phyloP scores from a whole-genome alignment of 75 land plant species.

The Cryptomeria japonica region DNA sequence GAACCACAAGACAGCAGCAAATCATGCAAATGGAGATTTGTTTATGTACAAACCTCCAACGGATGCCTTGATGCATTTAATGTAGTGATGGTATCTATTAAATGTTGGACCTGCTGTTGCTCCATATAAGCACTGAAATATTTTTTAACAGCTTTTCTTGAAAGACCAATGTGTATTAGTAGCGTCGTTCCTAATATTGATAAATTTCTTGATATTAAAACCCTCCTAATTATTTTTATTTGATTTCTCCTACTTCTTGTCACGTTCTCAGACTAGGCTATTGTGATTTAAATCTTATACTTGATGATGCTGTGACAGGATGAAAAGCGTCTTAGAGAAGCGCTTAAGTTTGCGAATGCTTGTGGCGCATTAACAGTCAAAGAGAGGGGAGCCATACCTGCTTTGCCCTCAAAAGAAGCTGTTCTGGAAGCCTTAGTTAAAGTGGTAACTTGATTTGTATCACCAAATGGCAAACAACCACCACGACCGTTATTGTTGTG shows the following conservation, averaged over 20 bases:
- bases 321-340: slow-evolving; percentile 47
- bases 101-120: background rate
- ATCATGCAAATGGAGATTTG: background rate
- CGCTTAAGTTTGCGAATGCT: slow-evolving; percentile 63
- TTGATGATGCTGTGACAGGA: slow-evolving; percentile 28
- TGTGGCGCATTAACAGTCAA: slow-evolving; percentile 68
- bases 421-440: slow-evolving; percentile 24
- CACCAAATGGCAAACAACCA: background rate
- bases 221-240: background rate
- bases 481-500: background rate
- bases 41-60: background rate
- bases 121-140: background rate
- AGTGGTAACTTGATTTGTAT: background rate
- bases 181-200: background rate
- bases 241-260: background rate
- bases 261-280: background rate
- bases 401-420: slow-evolving; percentile 49
- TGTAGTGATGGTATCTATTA: background rate
- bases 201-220: background rate
- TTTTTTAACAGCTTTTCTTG: background rate
- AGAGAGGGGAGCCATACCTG: slow-evolving; percentile 73
- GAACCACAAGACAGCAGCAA: too few relatives aligned
- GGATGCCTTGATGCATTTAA: background rate
- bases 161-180: background rate
- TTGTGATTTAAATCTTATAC: background rate